Percentiles rank a stretch among this genome's conserved stretches.
Evolutionary conservation across 1,284 basidiomycete genomes (phyloP).

Genomic region (Cutaneotrichosporon daszewskae): DNA sequence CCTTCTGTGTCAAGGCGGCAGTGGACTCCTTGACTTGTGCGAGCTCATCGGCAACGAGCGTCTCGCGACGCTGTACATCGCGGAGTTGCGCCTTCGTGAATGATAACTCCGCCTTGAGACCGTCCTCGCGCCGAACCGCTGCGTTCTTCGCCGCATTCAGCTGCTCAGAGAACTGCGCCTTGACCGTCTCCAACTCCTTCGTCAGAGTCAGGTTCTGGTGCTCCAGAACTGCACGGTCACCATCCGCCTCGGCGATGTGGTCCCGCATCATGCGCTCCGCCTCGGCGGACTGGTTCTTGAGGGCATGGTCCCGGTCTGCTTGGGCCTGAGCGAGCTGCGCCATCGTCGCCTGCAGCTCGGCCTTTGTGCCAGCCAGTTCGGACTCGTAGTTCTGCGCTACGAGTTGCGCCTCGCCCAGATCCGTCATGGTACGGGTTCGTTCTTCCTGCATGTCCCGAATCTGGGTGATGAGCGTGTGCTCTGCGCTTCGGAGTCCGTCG

Average conservation of each 20-base stretch:
- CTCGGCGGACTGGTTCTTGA: constrained; percentile 67
- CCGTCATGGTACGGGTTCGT: constrained; percentile 61
- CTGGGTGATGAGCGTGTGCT: constrained; percentile 51
- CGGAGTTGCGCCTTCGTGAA: constrained; percentile 44
- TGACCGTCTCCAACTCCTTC: constrained; percentile 46
- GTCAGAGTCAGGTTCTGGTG: constrained; percentile 74
- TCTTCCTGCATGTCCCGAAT: constrained; percentile 64
- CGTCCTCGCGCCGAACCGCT: constrained; percentile 40
- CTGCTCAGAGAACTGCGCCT: constrained; percentile 38
- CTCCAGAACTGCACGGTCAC: constrained; percentile 80
- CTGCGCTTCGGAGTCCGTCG: constrained; percentile 53
- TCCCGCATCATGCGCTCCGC: constrained; percentile 79
- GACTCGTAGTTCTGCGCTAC: constrained; percentile 65
- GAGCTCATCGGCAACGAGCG: constrained; percentile 38
- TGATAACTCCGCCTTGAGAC: constrained; percentile 45
- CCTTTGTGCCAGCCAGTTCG: constrained; percentile 54
- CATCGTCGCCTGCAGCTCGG: constrained; percentile 47
- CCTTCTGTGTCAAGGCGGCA: constrained; percentile 27
- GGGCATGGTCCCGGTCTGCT: constrained; percentile 66
- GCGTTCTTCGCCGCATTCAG: constrained; percentile 40
- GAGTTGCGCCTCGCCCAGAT: constrained; percentile 66
- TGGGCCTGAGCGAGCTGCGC: constrained; percentile 61
- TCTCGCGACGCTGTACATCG: constrained; percentile 41
- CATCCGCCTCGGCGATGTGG: constrained; percentile 83
- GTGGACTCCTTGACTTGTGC: constrained; percentile 38